Base-by-base conservation (phyloP, 31 red algal species). In the Bonnemaisonia californica region DNA sequence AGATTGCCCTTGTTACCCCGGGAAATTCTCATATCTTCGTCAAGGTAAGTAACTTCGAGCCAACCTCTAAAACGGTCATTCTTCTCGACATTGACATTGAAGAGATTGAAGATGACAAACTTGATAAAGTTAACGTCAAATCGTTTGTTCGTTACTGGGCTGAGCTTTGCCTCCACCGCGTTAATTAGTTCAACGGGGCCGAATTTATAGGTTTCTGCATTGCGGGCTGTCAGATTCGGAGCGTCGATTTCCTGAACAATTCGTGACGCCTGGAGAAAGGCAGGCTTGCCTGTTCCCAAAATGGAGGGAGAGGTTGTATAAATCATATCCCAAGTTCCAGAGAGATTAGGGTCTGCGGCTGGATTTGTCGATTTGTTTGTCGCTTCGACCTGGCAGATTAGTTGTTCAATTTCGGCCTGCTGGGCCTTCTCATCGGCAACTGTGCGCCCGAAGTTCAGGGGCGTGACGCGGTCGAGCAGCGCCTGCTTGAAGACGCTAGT, bases 251-350 rank as follows among this genome's bases (percentile, higher is more conserved):
- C 76, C 84, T 96, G 94, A 54, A 86, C 86, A 32, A 96, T 89
- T 26, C 85, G 79, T 1, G 54, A 41, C 19, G 70, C 55, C 19
- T 71, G 83, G 26, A 96, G 73, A 56, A 79, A 77, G 2, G 60
- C 42, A 42, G 89, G 94, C 11, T 57, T 76, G 18, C 60, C 59
- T 41, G 71, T 71, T n/a, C 84, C 89, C 1, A 96, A 61, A 59
- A 96, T 87, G 39, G 62, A 73, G 0, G 57, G 73, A 5, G 94
- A 96, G 22, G 87, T 90, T 26, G 89, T 96, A 74, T 96, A 96
- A 54, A 96, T 47, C 41, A 92, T 81, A 47, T 88, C 84, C 94
- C 94, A 96, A 16, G 51, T 65, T 13, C 76, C 94, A 12, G 63
- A 78, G n/a, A 96, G 70, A 32, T 92, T 77, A 13, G 89, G 77